phyloP scores from a whole-genome alignment of 1,284 basidiomycete species.

The Marasmius tenuissimus region DNA sequence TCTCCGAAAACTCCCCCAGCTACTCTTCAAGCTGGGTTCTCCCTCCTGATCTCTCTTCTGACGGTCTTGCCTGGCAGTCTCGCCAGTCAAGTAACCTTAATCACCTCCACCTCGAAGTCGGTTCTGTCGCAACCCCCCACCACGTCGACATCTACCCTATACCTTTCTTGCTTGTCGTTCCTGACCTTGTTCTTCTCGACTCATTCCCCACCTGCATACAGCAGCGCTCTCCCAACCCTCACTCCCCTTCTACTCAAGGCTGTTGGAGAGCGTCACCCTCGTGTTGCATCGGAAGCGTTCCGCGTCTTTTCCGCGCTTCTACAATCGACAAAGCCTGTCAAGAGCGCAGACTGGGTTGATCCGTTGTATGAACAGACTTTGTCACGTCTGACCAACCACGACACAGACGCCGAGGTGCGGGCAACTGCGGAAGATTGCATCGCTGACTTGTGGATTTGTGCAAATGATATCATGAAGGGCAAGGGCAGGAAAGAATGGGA shows the following conservation, averaged over 20 bases:
- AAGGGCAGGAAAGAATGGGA: slow-evolving; percentile 78
- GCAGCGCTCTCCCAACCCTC: slow-evolving; percentile 60
- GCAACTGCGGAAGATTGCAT: slow-evolving; percentile 81
- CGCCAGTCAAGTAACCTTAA: slow-evolving; percentile 63
- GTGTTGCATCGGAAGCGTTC: slow-evolving; percentile 83
- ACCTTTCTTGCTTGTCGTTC: slow-evolving; percentile 84
- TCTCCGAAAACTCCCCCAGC: slow-evolving; percentile 77
- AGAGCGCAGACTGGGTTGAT: slow-evolving; percentile 61
- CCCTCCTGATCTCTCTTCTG: slow-evolving; percentile 75
- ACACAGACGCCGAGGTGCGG: slow-evolving; percentile 91
- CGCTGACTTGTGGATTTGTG: slow-evolving; percentile 85
- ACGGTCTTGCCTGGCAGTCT: slow-evolving; percentile 84
- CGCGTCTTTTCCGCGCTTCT: slow-evolving; percentile 73
- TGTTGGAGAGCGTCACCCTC: slow-evolving; percentile 72
- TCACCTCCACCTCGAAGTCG: slow-evolving; percentile 62
- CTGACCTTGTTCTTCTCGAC: slow-evolving; percentile 81
- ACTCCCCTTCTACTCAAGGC: slow-evolving; percentile 75
- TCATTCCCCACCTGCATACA: slow-evolving; percentile 72
- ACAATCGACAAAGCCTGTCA: slow-evolving; percentile 61
- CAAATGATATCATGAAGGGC: slow-evolving; percentile 66
- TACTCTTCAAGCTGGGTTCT: slow-evolving; percentile 85
- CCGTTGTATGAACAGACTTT: slow-evolving; percentile 76
- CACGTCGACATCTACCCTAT: slow-evolving; percentile 71
- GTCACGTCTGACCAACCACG: slow-evolving; percentile 70
- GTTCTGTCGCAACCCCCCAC: slow-evolving; percentile 64